phyloP scores from a whole-genome alignment of 2,329 filamentous ascomycete genomes.

The Myrmaecium sp. region DNA sequence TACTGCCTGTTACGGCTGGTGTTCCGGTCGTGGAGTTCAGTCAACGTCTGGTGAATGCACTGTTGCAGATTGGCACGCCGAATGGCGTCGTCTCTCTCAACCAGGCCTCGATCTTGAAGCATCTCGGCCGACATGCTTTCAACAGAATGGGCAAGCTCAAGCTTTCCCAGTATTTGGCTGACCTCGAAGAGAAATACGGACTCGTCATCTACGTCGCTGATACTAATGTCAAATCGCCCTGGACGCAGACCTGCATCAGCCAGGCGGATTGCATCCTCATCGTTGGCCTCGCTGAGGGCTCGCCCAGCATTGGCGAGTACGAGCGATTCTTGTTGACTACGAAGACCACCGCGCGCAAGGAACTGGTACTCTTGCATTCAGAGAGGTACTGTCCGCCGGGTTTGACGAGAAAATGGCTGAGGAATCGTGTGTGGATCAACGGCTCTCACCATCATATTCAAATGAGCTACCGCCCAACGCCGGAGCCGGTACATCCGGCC shows the following conservation, averaged over 20 bases:
- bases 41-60: conserved; percentile 70
- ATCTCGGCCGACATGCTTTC: conserved; percentile 89
- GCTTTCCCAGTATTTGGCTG: conserved; percentile 85
- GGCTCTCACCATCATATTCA: conserved; percentile 95
- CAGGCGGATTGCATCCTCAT: conserved; percentile 94
- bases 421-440: conserved; percentile 91
- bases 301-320: conserved; percentile 84
- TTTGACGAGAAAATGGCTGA: conserved; percentile 71
- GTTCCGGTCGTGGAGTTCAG: conserved; percentile 92
- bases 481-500: conserved; percentile 59
- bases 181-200: conserved; percentile 92
- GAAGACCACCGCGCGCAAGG: conserved; percentile 91
- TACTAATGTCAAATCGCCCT: conserved; percentile 90
- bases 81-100: conserved; percentile 87
- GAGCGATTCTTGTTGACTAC: conserved; percentile 91
- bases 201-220: conserved; percentile 92
- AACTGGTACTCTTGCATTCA: conserved; percentile 73
- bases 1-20: conserved; percentile 77
- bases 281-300: conserved; percentile 79
- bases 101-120: conserved; percentile 83
- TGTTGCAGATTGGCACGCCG: conserved; percentile 73
- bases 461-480: conserved; percentile 68
- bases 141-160: conserved; percentile 95
- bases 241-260: conserved; percentile 95
- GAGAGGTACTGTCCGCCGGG: conserved; percentile 79